Conservation (phyloP, 2,329 filamentous ascomycete genomes). For the Fusarium chlamydosporum region DNA sequence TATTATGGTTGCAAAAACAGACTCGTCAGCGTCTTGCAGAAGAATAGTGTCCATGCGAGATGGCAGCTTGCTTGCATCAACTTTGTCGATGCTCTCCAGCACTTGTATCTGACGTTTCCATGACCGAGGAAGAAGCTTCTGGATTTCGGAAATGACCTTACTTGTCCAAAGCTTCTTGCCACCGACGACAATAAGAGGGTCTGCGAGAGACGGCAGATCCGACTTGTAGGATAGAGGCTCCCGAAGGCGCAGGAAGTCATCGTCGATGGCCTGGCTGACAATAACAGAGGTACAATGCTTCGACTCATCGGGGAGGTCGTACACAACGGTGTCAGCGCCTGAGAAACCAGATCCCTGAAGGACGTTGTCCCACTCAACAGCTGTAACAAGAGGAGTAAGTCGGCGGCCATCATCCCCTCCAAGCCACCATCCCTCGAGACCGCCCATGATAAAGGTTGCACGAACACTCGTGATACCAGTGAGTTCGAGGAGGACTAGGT, state of each 20-base stretch:
- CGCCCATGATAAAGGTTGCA: conserved; percentile 5
- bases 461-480: conserved; percentile 14
- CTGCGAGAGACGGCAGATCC: neutral
- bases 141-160: neutral
- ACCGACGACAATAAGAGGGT: neutral
- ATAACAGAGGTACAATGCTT: conserved; percentile 6
- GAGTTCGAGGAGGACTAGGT: conserved; percentile 18
- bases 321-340: conserved; percentile 25
- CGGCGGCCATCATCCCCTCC: conserved; percentile 23
- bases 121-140: neutral
- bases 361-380: conserved; percentile 27
- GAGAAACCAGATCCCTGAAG: conserved; percentile 22
- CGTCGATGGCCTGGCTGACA: conserved; percentile 2
- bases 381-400: conserved; percentile 18
- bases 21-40: conserved; percentile 4
- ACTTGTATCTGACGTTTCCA: neutral
- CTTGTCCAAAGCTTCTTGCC: conserved; percentile 7
- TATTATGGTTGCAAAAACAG: neutral
- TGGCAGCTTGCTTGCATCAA: neutral
- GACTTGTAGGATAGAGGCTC: conserved; percentile 6
- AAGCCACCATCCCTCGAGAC: conserved; percentile 33
- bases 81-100: neutral
- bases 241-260: conserved; percentile 5
- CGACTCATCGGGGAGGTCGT: conserved; percentile 1
- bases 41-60: conserved; percentile 3